phyloP scores from a whole-genome alignment of 345 rosid genomes.

The Trapa incisa region DNA sequence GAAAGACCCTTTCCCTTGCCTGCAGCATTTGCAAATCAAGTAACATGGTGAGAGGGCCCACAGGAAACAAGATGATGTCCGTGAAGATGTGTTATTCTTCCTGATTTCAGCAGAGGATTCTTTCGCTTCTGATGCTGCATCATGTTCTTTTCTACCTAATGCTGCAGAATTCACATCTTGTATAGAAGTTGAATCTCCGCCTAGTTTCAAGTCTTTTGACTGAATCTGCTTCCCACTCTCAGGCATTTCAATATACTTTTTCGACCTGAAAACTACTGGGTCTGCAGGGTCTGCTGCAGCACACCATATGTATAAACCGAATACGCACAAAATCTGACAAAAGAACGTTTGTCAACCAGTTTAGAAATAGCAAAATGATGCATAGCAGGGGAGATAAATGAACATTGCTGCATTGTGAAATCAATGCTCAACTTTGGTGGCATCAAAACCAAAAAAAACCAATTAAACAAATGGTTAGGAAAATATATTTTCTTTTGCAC shows the following conservation, averaged over 20 bases:
- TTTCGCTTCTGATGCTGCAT: constrained; percentile 20
- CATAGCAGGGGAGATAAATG: neutral
- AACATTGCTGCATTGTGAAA: neutral
- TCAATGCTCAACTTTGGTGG: neutral
- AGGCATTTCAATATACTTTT: constrained; percentile 60
- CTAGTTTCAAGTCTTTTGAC: constrained; percentile 43
- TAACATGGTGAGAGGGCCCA: constrained; percentile 50
- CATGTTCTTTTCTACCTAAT: constrained; percentile 35
- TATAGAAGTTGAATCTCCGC: constrained; percentile 46
- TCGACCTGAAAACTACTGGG: constrained; percentile 59
- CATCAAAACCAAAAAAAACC: neutral
- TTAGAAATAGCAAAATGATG: neutral
- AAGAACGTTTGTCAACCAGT: neutral
- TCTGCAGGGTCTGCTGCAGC: constrained; percentile 94
- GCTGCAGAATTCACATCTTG: constrained; percentile 33
- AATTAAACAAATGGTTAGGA: neutral
- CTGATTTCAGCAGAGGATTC: constrained; percentile 19
- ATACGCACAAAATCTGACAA: constrained; percentile 52
- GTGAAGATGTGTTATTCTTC: constrained; percentile 24
- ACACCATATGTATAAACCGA: constrained; percentile 73
- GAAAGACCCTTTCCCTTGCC: constrained; percentile 45
- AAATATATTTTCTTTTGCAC: neutral
- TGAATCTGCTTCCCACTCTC: constrained; percentile 32
- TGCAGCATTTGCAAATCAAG: constrained; percentile 40
- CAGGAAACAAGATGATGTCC: constrained; percentile 26